Evolutionary conservation across 176 grass and related monocot species (phyloP), one percentile per base, ranked within the genome.

Genomic region (Oryza meridionalis): DNA sequence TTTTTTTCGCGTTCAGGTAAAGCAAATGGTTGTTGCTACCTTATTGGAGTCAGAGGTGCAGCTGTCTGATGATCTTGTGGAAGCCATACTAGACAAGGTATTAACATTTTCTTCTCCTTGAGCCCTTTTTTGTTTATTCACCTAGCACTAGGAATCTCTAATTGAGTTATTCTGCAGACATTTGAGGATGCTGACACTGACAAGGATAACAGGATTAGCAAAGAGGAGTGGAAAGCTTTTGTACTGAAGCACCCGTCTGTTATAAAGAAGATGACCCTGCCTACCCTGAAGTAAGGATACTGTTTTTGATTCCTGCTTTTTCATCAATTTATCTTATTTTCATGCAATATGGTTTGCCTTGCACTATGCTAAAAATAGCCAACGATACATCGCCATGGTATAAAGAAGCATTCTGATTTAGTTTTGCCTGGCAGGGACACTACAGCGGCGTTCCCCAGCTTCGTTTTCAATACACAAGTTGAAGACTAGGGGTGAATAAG

Each of bases 191-290:
- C 86, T 66, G 92, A 88, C 78, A 80, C 73, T 21, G 86, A 94
- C 26, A 51, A 75, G 53, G 90, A 94, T 33, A 80, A 73, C 40
- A 90, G 66, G 73, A 94, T 94, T 70, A 91, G 88, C 78, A 94
- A 49, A 55, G 77, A 88, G 15, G 92, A 94, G 55, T 94, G 90
- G 92, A 77, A 46, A 33, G 69, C 27, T 68, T 92, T 92, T 77
- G 90, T 92, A 11, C 12, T 91, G 70, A 32, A 49, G 70, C 82
- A 75, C 72, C 92, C 92, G 68, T 76, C 89, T 83, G 87, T 86
- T 67, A 82, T 94, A 86, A 94, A 87, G 74, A 94, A 92, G 49
- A 92, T 92, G 90, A 94, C 87, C 55, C 78, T 94, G 50, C 92
- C 84, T 49, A 85, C 85, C 73, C 78, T 90, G 49, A 90, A 88